phyloP scores from a whole-genome alignment of 1,284 basidiomycete genomes.

The Vanrija sp. region DNA sequence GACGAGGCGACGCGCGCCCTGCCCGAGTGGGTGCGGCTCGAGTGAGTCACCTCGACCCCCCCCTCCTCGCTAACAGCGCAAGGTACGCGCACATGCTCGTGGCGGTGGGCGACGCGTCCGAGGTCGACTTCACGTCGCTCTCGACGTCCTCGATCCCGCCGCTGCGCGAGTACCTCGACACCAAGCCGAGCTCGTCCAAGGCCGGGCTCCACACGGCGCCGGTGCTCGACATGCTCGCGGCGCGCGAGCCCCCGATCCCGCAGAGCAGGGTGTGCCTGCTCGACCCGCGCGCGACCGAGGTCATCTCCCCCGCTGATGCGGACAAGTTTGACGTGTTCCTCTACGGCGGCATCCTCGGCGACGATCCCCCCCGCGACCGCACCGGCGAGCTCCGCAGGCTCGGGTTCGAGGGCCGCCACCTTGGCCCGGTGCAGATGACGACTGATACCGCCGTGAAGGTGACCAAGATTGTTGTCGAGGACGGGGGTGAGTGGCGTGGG shows the following conservation, averaged over 20 bases:
- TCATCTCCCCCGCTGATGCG: constrained; percentile 68
- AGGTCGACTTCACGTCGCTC: constrained; percentile 78
- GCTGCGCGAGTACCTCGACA: constrained; percentile 53
- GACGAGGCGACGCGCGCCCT: constrained; percentile 62
- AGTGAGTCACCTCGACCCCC: constrained; percentile 57
- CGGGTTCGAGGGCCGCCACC: constrained; percentile 78
- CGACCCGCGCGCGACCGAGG: constrained; percentile 73
- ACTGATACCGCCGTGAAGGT: constrained; percentile 95
- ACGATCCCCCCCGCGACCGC: constrained; percentile 49
- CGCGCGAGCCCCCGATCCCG: constrained; percentile 49
- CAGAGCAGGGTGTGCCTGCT: constrained; percentile 72
- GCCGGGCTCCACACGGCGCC: constrained; percentile 60
- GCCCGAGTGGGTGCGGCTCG: constrained; percentile 84
- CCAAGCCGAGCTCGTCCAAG: constrained; percentile 42
- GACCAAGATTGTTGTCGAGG: constrained; percentile 79
- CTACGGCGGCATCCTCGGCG: constrained; percentile 61
- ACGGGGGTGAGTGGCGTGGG: constrained; percentile 56
- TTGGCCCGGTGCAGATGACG: constrained; percentile 91
- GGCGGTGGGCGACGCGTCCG: constrained; percentile 62
- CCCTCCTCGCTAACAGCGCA: constrained; percentile 21
- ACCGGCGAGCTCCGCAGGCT: constrained; percentile 80
- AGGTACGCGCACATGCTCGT: constrained; percentile 66
- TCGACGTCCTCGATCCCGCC: constrained; percentile 64
- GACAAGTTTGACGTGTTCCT: constrained; percentile 76
- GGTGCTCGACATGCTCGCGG: constrained; percentile 63